phyloP scores from a whole-genome alignment of 805 yeast species.

The Kluyveromyces aestuarii region DNA sequence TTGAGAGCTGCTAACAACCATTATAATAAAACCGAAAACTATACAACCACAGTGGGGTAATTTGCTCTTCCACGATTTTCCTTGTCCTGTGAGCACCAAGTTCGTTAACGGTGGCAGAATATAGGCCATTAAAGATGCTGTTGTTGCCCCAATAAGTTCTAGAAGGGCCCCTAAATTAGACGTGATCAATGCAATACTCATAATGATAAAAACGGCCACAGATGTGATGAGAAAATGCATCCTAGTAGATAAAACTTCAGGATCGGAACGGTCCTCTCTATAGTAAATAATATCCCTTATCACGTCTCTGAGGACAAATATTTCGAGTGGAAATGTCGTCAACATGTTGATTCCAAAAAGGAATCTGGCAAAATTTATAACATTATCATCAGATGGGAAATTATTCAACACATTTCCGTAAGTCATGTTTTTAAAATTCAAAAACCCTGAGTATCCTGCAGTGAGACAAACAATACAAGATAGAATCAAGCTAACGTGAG shows the following conservation, averaged over 20 bases:
- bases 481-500: constrained; percentile 75
- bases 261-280: constrained; percentile 23
- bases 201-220: constrained; percentile 52
- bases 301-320: constrained; percentile 85
- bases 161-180: constrained; percentile 85
- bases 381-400: constrained; percentile 63
- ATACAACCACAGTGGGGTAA: constrained; percentile 54
- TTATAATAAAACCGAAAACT: constrained; percentile 63
- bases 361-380: constrained; percentile 79
- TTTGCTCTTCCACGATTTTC: constrained; percentile 35
- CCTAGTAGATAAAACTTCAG: constrained; percentile 34
- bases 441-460: constrained; percentile 73
- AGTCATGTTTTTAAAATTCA: constrained; percentile 66
- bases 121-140: constrained; percentile 89
- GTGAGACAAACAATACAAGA: constrained; percentile 71
- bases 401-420: constrained; percentile 86
- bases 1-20: constrained; percentile 74
- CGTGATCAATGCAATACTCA: constrained; percentile 68
- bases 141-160: constrained; percentile 86
- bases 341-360: constrained; percentile 90
- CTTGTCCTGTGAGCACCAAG: constrained; percentile 47
- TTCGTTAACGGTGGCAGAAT: constrained; percentile 84
- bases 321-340: constrained; percentile 84
- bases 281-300: constrained; percentile 50
- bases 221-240: constrained; percentile 63